Evolutionary conservation across 2,329 filamentous ascomycete genomes (phyloP).

Genomic region (Pleomassaria siparia): DNA sequence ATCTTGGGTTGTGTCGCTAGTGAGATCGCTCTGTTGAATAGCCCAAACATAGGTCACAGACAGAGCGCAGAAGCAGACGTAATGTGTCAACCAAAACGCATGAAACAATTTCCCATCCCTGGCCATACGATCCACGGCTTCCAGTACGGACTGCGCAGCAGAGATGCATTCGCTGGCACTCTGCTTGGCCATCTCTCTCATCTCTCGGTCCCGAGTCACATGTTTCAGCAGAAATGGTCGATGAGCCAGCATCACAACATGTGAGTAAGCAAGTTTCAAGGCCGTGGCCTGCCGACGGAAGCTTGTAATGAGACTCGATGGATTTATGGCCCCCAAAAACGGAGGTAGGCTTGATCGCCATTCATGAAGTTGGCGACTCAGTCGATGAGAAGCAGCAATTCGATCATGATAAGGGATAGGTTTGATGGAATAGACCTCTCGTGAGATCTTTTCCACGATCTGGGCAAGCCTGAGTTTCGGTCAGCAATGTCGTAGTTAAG

Average conservation of each 20-base stretch:
- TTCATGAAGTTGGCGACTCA: slow-evolving; percentile 41
- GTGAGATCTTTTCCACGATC: slow-evolving; percentile 33
- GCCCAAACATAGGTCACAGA: slow-evolving; percentile 52
- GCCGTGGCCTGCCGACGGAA: slow-evolving; percentile 42
- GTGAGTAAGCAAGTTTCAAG: slow-evolving; percentile 35
- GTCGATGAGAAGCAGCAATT: slow-evolving; percentile 41
- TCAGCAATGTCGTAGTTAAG: background rate
- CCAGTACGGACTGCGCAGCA: slow-evolving; percentile 44
- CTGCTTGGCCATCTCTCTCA: slow-evolving; percentile 34
- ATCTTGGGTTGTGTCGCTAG: slow-evolving; percentile 6
- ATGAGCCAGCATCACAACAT: slow-evolving; percentile 39
- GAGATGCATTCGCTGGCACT: slow-evolving; percentile 47
- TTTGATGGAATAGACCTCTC: slow-evolving; percentile 37
- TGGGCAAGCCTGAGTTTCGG: slow-evolving; percentile 21
- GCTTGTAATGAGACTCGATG: slow-evolving; percentile 49
- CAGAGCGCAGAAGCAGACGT: slow-evolving; percentile 53
- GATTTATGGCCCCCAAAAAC: slow-evolving; percentile 48
- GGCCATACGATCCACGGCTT: slow-evolving; percentile 43
- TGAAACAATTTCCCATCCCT: slow-evolving; percentile 43
- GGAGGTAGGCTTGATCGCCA: slow-evolving; percentile 44
- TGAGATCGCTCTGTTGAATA: slow-evolving; percentile 41
- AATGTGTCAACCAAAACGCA: slow-evolving; percentile 54
- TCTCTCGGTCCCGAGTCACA: slow-evolving; percentile 9
- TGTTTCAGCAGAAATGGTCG: slow-evolving; percentile 34
- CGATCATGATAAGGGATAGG: slow-evolving; percentile 39